Percentiles rank a stretch among this genome's conserved stretches.
These are phyloP conservation scores for Mucor irregularis DNA, from an alignment of 371 early-diverging fungal species.

Conservation along the genomic window DNA sequence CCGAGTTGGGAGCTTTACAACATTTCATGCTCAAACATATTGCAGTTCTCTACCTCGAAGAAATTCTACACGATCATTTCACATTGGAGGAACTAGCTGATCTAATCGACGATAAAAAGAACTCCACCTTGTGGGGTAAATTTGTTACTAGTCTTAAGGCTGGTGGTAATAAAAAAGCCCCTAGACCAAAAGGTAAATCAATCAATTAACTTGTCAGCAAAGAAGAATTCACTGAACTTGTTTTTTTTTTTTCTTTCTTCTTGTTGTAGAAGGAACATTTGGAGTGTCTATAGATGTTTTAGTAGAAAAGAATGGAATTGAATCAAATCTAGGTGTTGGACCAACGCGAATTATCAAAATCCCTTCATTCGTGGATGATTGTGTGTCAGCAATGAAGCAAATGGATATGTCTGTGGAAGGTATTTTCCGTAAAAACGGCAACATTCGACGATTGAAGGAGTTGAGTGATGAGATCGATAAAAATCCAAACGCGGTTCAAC, in stretches of 20 bases:
- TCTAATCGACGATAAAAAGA: slow-evolving; percentile 71
- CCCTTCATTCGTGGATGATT: slow-evolving; percentile 84
- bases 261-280: slow-evolving; percentile 71
- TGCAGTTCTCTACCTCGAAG: slow-evolving; percentile 77
- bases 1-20: slow-evolving; percentile 83
- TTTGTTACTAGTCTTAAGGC: slow-evolving; percentile 68
- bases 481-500: slow-evolving; percentile 69
- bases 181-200: slow-evolving; percentile 60
- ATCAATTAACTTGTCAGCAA: too few relatives aligned
- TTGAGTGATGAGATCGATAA: slow-evolving; percentile 78
- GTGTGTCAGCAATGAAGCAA: slow-evolving; percentile 72
- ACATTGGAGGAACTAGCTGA: slow-evolving; percentile 71
- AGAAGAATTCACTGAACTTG: too few relatives aligned
- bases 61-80: slow-evolving; percentile 66
- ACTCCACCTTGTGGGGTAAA: slow-evolving; percentile 69
- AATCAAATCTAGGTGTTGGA: slow-evolving; percentile 79
- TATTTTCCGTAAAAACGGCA: slow-evolving; percentile 96
- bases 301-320: slow-evolving; percentile 82
- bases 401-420: slow-evolving; percentile 92
- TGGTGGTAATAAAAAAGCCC: slow-evolving; percentile 58
- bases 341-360: slow-evolving; percentile 73
- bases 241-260: too few relatives aligned
- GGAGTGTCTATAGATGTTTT: slow-evolving; percentile 89
- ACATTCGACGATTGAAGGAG: slow-evolving; percentile 85
- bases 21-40: slow-evolving; percentile 85